These are phyloP conservation scores for Rhizomucor pusillus DNA, from an alignment of 371 early-diverging fungal genomes.

Conservation along the genomic window DNA sequence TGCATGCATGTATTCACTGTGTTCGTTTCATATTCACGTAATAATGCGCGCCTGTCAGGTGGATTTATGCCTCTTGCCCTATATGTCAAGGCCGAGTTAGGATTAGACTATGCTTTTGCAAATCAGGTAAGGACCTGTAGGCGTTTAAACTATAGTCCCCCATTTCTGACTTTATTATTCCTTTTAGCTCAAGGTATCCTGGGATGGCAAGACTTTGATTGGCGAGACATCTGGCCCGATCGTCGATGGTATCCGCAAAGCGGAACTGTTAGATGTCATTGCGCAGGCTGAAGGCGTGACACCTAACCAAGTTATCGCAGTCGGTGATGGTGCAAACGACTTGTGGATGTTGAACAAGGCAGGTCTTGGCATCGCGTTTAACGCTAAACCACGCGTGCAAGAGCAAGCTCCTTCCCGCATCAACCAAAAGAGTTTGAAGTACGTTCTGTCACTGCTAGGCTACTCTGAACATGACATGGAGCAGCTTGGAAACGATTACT, in stretches of 20 bases:
- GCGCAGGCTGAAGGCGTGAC: slow-evolving; percentile 89
- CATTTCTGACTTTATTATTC: not conserved
- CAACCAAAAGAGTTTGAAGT: slow-evolving; percentile 86
- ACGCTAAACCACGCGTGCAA: slow-evolving; percentile 97
- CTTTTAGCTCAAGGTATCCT: slow-evolving; percentile 70
- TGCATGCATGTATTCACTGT: not conserved
- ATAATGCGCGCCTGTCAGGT: slow-evolving; percentile 34
- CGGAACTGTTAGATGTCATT: slow-evolving; percentile 91
- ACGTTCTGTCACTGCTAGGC: slow-evolving; percentile 64
- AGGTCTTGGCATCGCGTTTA: slow-evolving; percentile 98
- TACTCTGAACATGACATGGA: slow-evolving; percentile 52
- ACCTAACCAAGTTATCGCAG: slow-evolving; percentile 90
- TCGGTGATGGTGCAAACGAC: slow-evolving; percentile 99
- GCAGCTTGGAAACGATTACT: slow-evolving; percentile 25
- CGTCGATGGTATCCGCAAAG: slow-evolving; percentile 91
- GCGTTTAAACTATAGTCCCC: too few species aligned
- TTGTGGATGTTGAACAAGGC: slow-evolving; percentile 96
- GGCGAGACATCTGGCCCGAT: slow-evolving; percentile 87
- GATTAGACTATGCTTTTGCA: slow-evolving; percentile 95
- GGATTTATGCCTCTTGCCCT: slow-evolving; percentile 93
- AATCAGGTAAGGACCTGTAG: slow-evolving; percentile 67
- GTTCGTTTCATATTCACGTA: not conserved
- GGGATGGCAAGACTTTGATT: slow-evolving; percentile 78
- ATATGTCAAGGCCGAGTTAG: slow-evolving; percentile 86
- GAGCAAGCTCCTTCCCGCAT: slow-evolving; percentile 86